These are phyloP conservation scores for Pseudisothecium myosuroides DNA, from an alignment of 225 moss, liverwort and hornwort species.

Conservation along the genomic window DNA sequence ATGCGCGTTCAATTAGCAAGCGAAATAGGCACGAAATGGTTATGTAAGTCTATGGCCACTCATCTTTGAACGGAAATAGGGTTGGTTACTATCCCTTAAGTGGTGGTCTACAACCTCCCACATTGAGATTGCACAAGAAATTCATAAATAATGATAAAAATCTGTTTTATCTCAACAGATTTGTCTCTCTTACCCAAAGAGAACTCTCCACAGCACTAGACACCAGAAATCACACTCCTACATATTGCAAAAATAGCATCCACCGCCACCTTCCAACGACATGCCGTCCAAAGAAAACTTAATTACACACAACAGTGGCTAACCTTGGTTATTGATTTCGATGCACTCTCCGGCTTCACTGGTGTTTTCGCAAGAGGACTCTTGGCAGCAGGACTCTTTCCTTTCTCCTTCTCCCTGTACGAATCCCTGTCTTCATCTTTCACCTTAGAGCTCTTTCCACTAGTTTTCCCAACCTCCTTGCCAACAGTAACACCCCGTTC, in stretches of 20 bases:
- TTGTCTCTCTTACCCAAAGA: background rate
- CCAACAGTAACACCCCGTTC: background rate
- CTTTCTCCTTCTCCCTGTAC: conserved; percentile 12
- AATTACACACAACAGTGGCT: background rate
- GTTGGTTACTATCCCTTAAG: background rate
- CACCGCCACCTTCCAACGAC: background rate
- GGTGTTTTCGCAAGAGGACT: conserved; percentile 1
- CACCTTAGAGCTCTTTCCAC: conserved; percentile 13
- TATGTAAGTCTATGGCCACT: background rate
- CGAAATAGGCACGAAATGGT: background rate
- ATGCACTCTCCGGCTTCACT: conserved; percentile 1
- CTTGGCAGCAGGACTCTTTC: conserved; percentile 2
- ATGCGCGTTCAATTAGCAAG: background rate
- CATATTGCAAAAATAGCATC: background rate
- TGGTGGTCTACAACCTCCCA: background rate
- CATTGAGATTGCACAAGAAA: background rate
- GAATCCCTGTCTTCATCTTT: conserved; percentile 5
- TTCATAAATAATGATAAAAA: background rate
- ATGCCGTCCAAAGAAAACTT: background rate
- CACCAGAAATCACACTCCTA: background rate
- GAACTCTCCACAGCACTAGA: background rate
- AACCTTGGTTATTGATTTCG: conserved; percentile 15
- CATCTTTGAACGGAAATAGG: background rate
- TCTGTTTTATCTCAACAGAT: background rate
- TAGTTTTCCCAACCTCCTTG: conserved; percentile 5